phyloP scores from a whole-genome alignment of 192 early-diverging fungal genomes.

The Funneliformis mosseae region DNA sequence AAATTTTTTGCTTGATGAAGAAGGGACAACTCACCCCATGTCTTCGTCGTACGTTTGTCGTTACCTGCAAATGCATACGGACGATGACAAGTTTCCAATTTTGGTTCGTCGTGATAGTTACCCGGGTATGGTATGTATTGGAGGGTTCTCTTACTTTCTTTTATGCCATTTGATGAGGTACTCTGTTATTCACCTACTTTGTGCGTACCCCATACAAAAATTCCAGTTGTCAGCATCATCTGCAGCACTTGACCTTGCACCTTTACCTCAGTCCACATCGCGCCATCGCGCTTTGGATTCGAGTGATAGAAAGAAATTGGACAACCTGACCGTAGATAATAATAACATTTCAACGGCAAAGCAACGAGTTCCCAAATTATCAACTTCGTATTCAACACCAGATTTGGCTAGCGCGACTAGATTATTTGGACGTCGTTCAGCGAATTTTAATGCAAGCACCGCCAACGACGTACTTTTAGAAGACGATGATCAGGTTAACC shows the following conservation, averaged over 20 bases:
- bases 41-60: conserved; percentile 40
- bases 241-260: conserved; percentile 47
- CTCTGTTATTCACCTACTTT: not conserved
- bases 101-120: conserved; percentile 39
- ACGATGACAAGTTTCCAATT: conserved; percentile 50
- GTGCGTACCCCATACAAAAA: not conserved
- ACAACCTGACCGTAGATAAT: conserved; percentile 36
- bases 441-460: not conserved
- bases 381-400: conserved; percentile 50
- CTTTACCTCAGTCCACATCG: conserved; percentile 42
- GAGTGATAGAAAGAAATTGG: conserved; percentile 43
- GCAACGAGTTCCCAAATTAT: conserved; percentile 42
- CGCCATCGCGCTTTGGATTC: conserved; percentile 52
- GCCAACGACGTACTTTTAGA: conserved; percentile 4
- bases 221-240: conserved; percentile 49
- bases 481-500: not conserved
- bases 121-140: conserved; percentile 23
- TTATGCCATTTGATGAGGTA: not conserved
- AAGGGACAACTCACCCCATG: conserved; percentile 23
- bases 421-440: conserved; percentile 38
- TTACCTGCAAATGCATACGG: conserved; percentile 46
- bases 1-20: conserved; percentile 52
- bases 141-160: not conserved
- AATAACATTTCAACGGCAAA: conserved; percentile 35
- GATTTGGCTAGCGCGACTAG: conserved; percentile 43